Conservation (phyloP, 441 rosid species). For the Populus trichocarpa region DNA sequence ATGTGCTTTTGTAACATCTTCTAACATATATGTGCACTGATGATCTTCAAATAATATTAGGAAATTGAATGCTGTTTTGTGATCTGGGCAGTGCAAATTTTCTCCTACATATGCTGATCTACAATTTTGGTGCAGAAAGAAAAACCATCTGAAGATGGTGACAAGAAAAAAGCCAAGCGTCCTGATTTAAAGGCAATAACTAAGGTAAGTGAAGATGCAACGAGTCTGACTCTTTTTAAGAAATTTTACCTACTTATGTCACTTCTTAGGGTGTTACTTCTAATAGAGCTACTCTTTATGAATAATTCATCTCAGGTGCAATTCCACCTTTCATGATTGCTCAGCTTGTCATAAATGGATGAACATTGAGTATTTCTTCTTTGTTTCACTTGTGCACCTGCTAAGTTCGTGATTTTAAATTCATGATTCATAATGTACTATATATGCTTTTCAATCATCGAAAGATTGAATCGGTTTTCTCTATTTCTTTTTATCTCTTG, state of each 20-base stretch:
- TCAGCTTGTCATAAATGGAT: not conserved
- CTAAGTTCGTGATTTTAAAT: not conserved
- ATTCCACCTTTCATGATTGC: not conserved
- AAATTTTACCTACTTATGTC: not conserved
- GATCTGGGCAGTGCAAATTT: not conserved
- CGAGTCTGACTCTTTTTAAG: not conserved
- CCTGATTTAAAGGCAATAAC: conserved; percentile 80
- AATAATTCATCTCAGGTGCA: not conserved
- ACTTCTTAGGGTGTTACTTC: not conserved
- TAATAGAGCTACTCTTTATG: not conserved
- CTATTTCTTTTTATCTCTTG: not conserved
- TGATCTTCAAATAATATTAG: not conserved
- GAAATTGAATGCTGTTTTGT: not conserved
- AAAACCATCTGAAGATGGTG: conserved; percentile 20
- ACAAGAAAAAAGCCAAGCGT: conserved; percentile 44
- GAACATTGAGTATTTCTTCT: not conserved
- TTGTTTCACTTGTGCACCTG: not conserved
- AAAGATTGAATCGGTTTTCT: not conserved
- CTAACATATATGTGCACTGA: not conserved
- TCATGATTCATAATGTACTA: not conserved
- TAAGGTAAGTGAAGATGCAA: conserved; percentile 46
- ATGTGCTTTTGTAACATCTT: not conserved
- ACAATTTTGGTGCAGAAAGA: conserved; percentile 35
- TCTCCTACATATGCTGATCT: conserved; percentile 2
- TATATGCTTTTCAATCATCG: not conserved